phyloP scores from a whole-genome alignment of 78 protist species.

The Parvularia atlantis region DNA sequence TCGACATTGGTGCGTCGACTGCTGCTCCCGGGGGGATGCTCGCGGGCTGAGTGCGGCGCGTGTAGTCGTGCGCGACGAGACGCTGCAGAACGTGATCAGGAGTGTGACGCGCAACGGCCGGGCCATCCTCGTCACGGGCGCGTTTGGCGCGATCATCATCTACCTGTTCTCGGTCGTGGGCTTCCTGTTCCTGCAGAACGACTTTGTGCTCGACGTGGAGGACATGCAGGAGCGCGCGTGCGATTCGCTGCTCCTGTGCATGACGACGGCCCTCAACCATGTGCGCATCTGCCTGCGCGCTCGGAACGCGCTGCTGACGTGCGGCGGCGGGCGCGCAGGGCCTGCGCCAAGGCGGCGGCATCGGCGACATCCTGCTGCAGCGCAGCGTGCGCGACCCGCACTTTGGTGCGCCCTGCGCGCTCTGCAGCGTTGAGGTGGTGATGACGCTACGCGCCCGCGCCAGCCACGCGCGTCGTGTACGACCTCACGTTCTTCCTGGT shows the following conservation, averaged over 20 bases:
- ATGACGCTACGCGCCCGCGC: too few species aligned
- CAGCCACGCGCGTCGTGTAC: slow-evolving; percentile 28
- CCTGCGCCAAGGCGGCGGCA: slow-evolving; percentile 40
- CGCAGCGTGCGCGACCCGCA: neutral
- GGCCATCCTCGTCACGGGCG: slow-evolving; percentile 25
- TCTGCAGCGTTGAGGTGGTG: too few species aligned
- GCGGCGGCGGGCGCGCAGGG: too few species aligned
- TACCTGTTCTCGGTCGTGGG: slow-evolving; percentile 34
- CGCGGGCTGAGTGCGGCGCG: too few species aligned
- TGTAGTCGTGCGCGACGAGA: slow-evolving; percentile 28
- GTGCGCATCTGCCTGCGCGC: neutral
- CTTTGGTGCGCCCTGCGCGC: slow-evolving; percentile 1
- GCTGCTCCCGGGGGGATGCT: too few species aligned
- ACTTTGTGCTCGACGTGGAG: neutral
- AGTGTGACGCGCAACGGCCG: slow-evolving; percentile 33
- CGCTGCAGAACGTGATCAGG: slow-evolving; percentile 30
- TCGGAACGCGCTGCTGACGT: too few species aligned
- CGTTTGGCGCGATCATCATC: slow-evolving; percentile 21
- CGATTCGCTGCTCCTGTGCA: slow-evolving; percentile 1
- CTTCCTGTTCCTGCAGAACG: slow-evolving; percentile 5
- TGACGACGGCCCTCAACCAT: slow-evolving; percentile 3
- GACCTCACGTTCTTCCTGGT: slow-evolving; percentile 43
- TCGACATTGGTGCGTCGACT: too few species aligned
- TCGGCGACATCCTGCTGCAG: slow-evolving; percentile 19
- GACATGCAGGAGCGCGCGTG: slow-evolving; percentile 2